phyloP scores from a whole-genome alignment of 441 rosid genomes.

The Capsella rubella region DNA sequence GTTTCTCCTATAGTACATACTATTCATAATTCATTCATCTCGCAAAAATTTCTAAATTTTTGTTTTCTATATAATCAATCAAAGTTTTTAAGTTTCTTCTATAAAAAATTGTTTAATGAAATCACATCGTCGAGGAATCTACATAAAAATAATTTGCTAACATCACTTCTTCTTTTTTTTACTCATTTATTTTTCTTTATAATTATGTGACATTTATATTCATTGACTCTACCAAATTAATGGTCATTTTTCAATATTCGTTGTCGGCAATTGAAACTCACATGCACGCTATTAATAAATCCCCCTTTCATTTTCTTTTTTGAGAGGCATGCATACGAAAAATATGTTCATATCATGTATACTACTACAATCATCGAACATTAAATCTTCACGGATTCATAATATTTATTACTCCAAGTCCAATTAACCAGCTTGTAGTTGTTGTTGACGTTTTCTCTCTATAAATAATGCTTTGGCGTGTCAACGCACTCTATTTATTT shows the following conservation, averaged over 20 bases:
- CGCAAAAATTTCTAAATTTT: no score
- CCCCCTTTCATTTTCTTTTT: background rate
- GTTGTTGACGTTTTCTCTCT: slow-evolving; percentile 12
- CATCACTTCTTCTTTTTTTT: background rate
- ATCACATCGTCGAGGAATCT: no score
- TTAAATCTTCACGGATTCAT: slow-evolving; percentile 17
- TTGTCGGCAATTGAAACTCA: slow-evolving; percentile 44
- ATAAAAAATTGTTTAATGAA: no score
- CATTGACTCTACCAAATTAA: slow-evolving; percentile 18
- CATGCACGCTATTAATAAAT: slow-evolving; percentile 28
- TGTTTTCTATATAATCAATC: background rate
- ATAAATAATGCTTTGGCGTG: slow-evolving; percentile 17
- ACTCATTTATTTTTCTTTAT: background rate
- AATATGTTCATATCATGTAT: slow-evolving; percentile 23
- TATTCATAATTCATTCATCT: no score
- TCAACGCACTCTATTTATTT: slow-evolving; percentile 15
- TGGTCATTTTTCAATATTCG: slow-evolving; percentile 29
- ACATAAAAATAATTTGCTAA: background rate
- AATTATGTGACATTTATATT: slow-evolving; percentile 1
- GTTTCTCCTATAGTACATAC: no score
- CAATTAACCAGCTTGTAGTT: slow-evolving; percentile 29
- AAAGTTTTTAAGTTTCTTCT: background rate
- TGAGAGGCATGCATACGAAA: slow-evolving; percentile 34
- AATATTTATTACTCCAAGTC: slow-evolving; percentile 15
- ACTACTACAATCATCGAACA: slow-evolving; percentile 33